phyloP scores from a whole-genome alignment of 164 flowering plant genomes.

The Magnolia kwangsiensis region DNA sequence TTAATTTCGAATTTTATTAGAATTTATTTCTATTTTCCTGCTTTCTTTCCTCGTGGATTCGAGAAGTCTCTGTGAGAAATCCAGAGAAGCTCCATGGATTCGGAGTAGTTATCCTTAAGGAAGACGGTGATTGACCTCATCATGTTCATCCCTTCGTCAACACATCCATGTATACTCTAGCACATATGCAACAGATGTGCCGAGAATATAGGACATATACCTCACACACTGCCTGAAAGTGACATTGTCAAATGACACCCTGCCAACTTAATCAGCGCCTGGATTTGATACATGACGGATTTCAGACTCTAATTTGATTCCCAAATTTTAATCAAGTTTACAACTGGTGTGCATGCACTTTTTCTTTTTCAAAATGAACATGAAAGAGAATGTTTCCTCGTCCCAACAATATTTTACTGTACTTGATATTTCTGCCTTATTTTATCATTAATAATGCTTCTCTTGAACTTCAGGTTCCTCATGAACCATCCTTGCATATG shows the following conservation, averaged over 20 bases:
- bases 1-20: too few species aligned
- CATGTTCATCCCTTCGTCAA: too few species aligned
- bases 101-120: too few species aligned
- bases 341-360: background rate
- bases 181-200: background rate
- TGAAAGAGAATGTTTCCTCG: background rate
- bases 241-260: background rate
- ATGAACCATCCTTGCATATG: conserved; percentile 62
- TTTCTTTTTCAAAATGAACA: background rate
- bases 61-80: too few species aligned
- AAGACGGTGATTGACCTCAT: too few species aligned
- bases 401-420: background rate
- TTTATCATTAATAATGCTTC: background rate
- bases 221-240: background rate
- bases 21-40: too few species aligned
- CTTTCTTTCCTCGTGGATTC: too few species aligned
- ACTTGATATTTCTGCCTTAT: background rate
- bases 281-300: background rate
- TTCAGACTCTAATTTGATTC: background rate
- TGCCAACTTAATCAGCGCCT: background rate
- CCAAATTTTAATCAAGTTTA: background rate
- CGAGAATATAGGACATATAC: background rate
- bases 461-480: conserved; percentile 56
- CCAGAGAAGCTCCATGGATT: too few species aligned
- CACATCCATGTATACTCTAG: background rate